These are phyloP conservation scores for Epichloe brachyelytri DNA, from an alignment of 2,329 filamentous ascomycete species.

Conservation along the genomic window DNA sequence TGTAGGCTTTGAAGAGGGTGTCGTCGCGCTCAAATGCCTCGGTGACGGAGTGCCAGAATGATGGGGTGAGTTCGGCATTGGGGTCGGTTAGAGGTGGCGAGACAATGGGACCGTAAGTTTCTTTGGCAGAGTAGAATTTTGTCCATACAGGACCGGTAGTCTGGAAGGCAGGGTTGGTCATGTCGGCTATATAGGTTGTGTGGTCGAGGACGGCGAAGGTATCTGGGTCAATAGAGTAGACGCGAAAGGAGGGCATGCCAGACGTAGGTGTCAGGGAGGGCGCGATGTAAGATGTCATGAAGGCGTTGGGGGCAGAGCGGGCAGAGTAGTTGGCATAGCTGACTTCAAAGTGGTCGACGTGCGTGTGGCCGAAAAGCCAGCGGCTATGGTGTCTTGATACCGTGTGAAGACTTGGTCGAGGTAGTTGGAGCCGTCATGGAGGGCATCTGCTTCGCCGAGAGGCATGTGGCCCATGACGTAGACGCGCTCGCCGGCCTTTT, in stretches of 20 bases:
- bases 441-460: constrained; percentile 33
- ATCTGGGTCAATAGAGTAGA: constrained; percentile 44
- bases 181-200: constrained; percentile 41
- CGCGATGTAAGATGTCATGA: constrained; percentile 38
- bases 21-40: constrained; percentile 30
- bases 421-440: constrained; percentile 39
- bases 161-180: constrained; percentile 30
- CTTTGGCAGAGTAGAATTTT: constrained; percentile 43
- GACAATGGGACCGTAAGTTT: constrained; percentile 35
- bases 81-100: constrained; percentile 24
- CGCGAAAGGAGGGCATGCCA: constrained; percentile 42
- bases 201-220: constrained; percentile 42
- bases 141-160: constrained; percentile 35
- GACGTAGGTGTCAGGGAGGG: constrained; percentile 42
- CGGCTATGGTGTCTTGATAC: constrained; percentile 40
- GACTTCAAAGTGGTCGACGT: constrained; percentile 43
- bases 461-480: constrained; percentile 48
- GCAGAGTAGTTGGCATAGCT: constrained; percentile 35
- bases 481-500: constrained; percentile 36
- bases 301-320: constrained; percentile 29
- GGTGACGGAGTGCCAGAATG: constrained; percentile 48
- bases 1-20: constrained; percentile 32
- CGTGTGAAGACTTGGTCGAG: constrained; percentile 40
- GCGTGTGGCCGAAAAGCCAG: constrained; percentile 46
- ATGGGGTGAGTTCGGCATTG: constrained; percentile 35